Evolutionary conservation across 1,284 basidiomycete species (phyloP).

Genomic region (Rhodotorula mucilaginosa): DNA sequence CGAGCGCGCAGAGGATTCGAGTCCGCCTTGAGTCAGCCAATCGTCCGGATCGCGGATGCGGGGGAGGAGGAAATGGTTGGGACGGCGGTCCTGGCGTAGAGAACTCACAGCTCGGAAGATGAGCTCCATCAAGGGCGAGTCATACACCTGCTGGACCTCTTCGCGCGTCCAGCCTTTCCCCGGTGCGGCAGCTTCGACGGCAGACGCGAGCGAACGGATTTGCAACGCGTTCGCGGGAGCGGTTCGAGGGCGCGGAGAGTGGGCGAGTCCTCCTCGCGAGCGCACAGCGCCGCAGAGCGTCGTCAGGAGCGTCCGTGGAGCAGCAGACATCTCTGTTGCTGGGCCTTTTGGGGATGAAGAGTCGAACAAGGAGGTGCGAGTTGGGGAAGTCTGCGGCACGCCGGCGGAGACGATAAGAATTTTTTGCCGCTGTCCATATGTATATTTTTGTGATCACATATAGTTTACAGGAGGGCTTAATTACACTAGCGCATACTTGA

Average conservation of each 20-base stretch:
- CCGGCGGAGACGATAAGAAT: not conserved
- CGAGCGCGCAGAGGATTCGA: not conserved
- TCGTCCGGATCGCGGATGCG: not conserved
- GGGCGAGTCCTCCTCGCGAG: not conserved
- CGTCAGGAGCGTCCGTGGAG: not conserved
- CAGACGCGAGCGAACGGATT: conserved; percentile 6
- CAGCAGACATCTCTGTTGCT: not conserved
- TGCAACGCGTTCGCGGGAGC: not conserved
- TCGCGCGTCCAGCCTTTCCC: conserved; percentile 59
- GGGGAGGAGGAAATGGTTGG: conserved; percentile 6
- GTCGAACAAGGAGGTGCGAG: not conserved
- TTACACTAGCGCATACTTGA: too few species aligned
- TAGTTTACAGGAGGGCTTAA: too few species aligned
- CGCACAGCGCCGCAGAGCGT: conserved; percentile 1
- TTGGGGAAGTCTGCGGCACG: not conserved
- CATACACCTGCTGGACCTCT: conserved; percentile 73
- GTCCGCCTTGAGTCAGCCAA: not conserved
- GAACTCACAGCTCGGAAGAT: conserved; percentile 74
- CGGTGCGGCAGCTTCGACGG: conserved; percentile 1
- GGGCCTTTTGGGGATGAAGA: not conserved
- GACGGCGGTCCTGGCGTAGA: not conserved
- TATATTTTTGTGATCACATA: too few species aligned
- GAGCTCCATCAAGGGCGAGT: conserved; percentile 77
- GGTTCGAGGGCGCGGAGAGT: conserved; percentile 3
- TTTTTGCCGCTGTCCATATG: too few species aligned